Evolutionary conservation across 352 stramenopile genomes (phyloP).

Genomic region (Globisporangium nodosum): DNA sequence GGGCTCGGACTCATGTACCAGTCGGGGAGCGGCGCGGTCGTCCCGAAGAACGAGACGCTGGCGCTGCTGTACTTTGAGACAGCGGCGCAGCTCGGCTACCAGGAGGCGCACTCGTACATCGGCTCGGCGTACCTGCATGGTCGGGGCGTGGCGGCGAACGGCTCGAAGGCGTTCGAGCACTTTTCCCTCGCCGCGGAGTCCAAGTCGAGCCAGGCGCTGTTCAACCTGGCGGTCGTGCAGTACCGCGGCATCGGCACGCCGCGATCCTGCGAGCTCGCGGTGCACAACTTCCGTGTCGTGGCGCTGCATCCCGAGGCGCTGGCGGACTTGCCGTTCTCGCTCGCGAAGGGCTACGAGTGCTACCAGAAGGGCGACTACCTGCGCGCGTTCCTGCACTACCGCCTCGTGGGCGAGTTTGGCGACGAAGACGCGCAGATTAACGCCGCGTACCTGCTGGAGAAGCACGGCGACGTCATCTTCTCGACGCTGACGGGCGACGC

Average conservation of each 20-base stretch:
- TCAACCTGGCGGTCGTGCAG: slow-evolving; percentile 77
- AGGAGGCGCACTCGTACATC: slow-evolving; percentile 66
- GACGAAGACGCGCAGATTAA: slow-evolving; percentile 64
- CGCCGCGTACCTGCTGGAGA: slow-evolving; percentile 67
- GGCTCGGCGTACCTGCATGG: slow-evolving; percentile 62
- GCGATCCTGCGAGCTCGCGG: slow-evolving; percentile 32
- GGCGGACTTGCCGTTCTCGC: slow-evolving; percentile 50
- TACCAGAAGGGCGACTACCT: slow-evolving; percentile 57
- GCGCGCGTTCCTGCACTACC: slow-evolving; percentile 66
- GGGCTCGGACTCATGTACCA: slow-evolving; percentile 63
- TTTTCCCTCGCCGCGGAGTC: slow-evolving; percentile 46
- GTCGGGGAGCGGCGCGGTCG: slow-evolving; percentile 26
- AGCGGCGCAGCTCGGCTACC: slow-evolving; percentile 47
- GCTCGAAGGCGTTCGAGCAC: slow-evolving; percentile 46
- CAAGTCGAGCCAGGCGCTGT: slow-evolving; percentile 48
- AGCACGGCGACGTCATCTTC: slow-evolving; percentile 42
- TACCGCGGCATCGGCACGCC: slow-evolving; percentile 50
- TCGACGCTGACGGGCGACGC: slow-evolving; percentile 11
- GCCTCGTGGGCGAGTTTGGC: slow-evolving; percentile 51
- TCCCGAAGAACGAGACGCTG: slow-evolving; percentile 52
- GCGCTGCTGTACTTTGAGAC: slow-evolving; percentile 59
- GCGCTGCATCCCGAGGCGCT: slow-evolving; percentile 50
- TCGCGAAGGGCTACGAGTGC: slow-evolving; percentile 60
- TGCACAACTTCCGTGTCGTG: slow-evolving; percentile 59
- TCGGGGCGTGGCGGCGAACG: slow-evolving; percentile 39